A percentile compares a stretch with the other conserved stretches of the same genome.
phyloP scores from a whole-genome alignment of 2,329 filamentous ascomycete species.

The Aspergillus sp. region DNA sequence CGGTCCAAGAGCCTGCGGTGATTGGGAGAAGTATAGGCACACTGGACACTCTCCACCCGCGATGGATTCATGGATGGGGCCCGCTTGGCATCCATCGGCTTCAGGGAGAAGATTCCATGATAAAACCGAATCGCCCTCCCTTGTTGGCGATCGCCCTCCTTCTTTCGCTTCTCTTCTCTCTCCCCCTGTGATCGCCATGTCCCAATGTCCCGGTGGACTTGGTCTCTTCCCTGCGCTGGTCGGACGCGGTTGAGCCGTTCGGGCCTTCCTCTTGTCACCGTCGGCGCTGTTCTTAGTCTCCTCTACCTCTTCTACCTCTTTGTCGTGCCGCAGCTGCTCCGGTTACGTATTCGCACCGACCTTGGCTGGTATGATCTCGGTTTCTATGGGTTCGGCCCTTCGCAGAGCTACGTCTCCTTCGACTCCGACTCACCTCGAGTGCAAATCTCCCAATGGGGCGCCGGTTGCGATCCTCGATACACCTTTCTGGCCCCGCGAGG shows the following conservation, averaged over 20 bases:
- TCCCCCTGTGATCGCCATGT: constrained; percentile 7
- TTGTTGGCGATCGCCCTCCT: background rate
- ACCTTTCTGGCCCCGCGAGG: constrained; percentile 33
- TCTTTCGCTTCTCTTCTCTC: background rate
- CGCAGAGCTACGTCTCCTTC: constrained; percentile 28
- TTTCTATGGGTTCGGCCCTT: constrained; percentile 30
- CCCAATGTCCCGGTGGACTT: constrained; percentile 18
- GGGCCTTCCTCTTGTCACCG: constrained; percentile 3
- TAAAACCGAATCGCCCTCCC: background rate
- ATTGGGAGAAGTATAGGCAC: background rate
- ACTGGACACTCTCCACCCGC: no score
- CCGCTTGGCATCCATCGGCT: background rate
- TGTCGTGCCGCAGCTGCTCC: constrained; percentile 16
- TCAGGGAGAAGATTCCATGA: background rate
- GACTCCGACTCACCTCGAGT: constrained; percentile 26
- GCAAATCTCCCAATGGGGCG: constrained; percentile 22
- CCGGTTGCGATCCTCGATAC: constrained; percentile 29
- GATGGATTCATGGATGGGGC: background rate
- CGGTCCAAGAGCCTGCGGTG: background rate
- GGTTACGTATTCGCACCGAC: constrained; percentile 16
- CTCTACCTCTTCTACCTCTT: constrained; percentile 20
- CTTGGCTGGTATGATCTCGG: constrained; percentile 30
- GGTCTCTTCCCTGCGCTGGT: constrained; percentile 4
- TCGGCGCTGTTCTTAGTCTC: constrained; percentile 11
- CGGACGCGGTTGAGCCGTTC: constrained; percentile 9